Evolutionary conservation across 2,329 filamentous ascomycete genomes (phyloP), one percentile per base, ranked within the genome.

Genomic region (Bimuria novae-zelandiae): DNA sequence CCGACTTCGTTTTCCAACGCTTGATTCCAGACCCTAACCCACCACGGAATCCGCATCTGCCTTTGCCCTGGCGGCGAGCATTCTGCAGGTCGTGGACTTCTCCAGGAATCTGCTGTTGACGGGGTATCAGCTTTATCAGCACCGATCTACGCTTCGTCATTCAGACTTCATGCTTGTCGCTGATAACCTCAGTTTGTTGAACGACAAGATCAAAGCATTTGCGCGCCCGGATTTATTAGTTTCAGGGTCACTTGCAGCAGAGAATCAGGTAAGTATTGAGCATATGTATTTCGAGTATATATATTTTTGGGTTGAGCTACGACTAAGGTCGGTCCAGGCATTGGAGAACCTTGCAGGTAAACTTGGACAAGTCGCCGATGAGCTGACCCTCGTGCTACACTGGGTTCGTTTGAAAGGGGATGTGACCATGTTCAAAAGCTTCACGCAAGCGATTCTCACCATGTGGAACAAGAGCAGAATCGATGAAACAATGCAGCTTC

Each of bases 11-110:
- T n/a, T 27, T 27, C 10, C 10, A 27, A 5, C 25, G 25, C 25
- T 27, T 27, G 10, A 27, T 5, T 27, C 25, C 6, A 6, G 25
- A 10, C 10, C 10, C 25, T 27, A 27, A 27, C 6, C 25, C 6
- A n/a, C n/a, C 8, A 36, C 17, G 33, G 33, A 36, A 3, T 8
- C 33, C 8, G 25, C 35, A 17, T 36, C 33, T 4, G 16, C 33
- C 3, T 16, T 36, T 17, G 33, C 33, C 4, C 49, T 56, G 14
- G 54, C 49, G 7, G 45, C 49, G 11, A 51, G 27, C 19, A 43
- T 47, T n/a, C 33, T 56, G 3, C 54, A 56, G 27, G 30, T 56
- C 32, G 27, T 56, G n/a, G 49, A 50, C 19, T 40, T 49, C 27
- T 19, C 40, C 12, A 16, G 19, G 5, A 49, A 49, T 8, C 19